phyloP scores from a whole-genome alignment of 257 asterid genomes.

The Scutellaria baicalensis region DNA sequence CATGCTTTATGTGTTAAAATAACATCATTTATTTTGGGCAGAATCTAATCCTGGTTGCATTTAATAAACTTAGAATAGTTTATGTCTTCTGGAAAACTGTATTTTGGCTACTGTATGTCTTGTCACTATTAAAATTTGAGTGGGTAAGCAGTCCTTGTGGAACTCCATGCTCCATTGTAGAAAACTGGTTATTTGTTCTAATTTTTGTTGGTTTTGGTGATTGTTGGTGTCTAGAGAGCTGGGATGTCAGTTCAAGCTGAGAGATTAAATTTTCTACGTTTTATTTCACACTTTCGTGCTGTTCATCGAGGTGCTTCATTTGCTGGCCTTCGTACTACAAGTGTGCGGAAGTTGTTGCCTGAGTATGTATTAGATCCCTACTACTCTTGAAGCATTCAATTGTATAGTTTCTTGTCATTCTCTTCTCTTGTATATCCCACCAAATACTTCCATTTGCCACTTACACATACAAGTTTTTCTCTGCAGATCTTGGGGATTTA shows the following conservation, averaged over 20 bases:
- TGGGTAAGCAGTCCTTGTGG: not conserved
- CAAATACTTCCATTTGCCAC: not conserved
- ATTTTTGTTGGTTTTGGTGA: constrained; percentile 12
- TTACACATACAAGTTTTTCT: not conserved
- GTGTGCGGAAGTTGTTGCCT: constrained; percentile 94
- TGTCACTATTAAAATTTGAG: not conserved
- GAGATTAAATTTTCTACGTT: constrained; percentile 85
- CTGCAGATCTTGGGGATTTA: constrained; percentile 92
- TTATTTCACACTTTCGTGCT: constrained; percentile 90
- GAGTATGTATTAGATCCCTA: constrained; percentile 58
- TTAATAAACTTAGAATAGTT: not conserved
- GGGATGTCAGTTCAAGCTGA: constrained; percentile 95
- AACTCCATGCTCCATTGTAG: constrained; percentile 6
- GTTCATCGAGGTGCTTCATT: constrained; percentile 94
- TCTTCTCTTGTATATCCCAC: not conserved
- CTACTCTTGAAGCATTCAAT: not conserved
- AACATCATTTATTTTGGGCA: not conserved
- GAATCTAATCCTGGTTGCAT: not conserved
- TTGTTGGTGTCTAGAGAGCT: constrained; percentile 53
- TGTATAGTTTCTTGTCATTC: not conserved
- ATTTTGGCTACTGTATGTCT: not conserved
- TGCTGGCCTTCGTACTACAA: constrained; percentile 98
- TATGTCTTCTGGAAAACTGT: not conserved
- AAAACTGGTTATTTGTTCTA: constrained; percentile 3
- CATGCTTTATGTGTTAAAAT: not conserved